Evolutionary conservation across 2,329 filamentous ascomycete species (phyloP), one percentile per base, ranked within the genome.

Genomic region (Curvularia sp.): DNA sequence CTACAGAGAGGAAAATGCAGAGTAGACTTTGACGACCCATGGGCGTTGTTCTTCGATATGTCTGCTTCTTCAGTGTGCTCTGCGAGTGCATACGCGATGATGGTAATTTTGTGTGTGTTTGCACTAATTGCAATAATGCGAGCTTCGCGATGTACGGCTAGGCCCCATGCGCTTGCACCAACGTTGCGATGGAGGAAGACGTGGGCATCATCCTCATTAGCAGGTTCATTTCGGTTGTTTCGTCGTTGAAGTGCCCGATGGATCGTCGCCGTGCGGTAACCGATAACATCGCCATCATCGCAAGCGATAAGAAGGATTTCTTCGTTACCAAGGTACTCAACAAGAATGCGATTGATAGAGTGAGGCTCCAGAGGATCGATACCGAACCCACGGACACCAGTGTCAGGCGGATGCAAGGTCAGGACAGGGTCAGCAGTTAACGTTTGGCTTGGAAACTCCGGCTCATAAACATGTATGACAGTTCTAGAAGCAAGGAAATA

Each of bases 41-140:
- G 13, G 4, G 43, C 15, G 7, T 52, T 49, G 10, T 57, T 57
- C 4, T 49, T 60, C 38, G 53, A 48, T 13, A 13, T 46, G 0
- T 52, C 39, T 10, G 49, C 31, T 15, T 41, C 44, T 9, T 13
- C 46, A 18, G 22, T 12, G 10, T 58, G 42, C 44, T 60, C 41
- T 49, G 66, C 56, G 52, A 89, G 78, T 0, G 84, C 86, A 66
- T 86, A 86, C 13, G 85, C 85, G 66, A 86, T 85, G 0, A 89
- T 80, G 3, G 81, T 84, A 28, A 90, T 83, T 15, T 79, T 70
- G 22, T 82, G 80, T 0, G 83, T 85, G 73, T 99, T 99, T 0
- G 91, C 88, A 67, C 90, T 91, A 39, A 96, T 89, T 0, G 94
- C 95, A 62, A 99, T 89, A 61, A 97, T 81, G 0, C 93, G 87